Percentiles rank a stretch among this genome's conserved stretches.
Conservation (phyloP, 345 rosid species). For the Pseudoturritis turrita region DNA sequence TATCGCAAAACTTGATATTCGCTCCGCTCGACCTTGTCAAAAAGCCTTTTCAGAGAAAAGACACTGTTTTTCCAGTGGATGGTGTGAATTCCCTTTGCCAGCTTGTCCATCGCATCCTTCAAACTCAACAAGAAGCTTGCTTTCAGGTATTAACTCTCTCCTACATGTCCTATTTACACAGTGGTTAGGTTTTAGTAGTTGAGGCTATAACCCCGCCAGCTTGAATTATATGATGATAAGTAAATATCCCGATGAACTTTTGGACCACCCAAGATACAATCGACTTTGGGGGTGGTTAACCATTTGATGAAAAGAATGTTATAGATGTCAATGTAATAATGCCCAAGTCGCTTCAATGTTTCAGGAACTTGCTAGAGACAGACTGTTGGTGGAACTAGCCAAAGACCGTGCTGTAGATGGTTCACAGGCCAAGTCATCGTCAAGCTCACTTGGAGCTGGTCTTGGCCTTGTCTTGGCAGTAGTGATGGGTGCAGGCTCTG, state of each 20-base stretch:
- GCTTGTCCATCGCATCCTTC: slow-evolving; percentile 68
- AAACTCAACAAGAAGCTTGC: slow-evolving; percentile 73
- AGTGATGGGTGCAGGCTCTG: slow-evolving; percentile 96
- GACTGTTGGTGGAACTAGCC: slow-evolving; percentile 51
- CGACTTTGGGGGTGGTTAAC: background rate
- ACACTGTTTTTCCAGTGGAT: slow-evolving; percentile 68
- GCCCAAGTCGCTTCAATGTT: background rate
- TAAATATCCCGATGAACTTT: background rate
- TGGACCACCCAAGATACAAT: background rate
- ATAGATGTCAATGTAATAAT: background rate
- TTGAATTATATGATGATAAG: background rate
- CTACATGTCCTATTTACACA: background rate
- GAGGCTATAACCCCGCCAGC: background rate
- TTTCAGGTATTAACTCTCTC: slow-evolving; percentile 46
- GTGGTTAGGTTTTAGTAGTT: background rate
- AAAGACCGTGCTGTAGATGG: slow-evolving; percentile 43
- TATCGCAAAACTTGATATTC: slow-evolving; percentile 65
- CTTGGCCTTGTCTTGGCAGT: slow-evolving; percentile 86
- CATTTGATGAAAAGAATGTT: background rate
- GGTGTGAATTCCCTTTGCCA: slow-evolving; percentile 75
- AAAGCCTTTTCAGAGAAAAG: slow-evolving; percentile 76
- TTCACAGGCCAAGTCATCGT: slow-evolving; percentile 53
- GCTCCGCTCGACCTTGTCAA: slow-evolving; percentile 65
- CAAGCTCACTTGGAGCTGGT: slow-evolving; percentile 93
- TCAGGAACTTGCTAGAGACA: slow-evolving; percentile 77